Base-by-base conservation (phyloP, 2,329 filamentous ascomycete genomes). In the Clarireedia hainanense region DNA sequence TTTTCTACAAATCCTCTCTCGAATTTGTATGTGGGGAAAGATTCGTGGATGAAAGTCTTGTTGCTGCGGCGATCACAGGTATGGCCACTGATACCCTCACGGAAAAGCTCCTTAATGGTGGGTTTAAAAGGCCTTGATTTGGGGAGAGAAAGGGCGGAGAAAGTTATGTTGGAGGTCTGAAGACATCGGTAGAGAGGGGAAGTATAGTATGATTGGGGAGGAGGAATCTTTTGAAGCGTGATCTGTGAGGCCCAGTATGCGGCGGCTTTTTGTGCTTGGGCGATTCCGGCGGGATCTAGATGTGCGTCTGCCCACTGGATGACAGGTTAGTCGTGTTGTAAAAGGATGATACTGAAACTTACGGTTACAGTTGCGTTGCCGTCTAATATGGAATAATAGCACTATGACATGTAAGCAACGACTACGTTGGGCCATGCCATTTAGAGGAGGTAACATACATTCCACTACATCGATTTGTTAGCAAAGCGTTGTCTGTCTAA, bases 31-130 rank as follows among this genome's bases (percentile, higher is more conserved):
- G 61, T 66, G 0, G 81, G 82, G 49, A 81, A 80, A 4, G 75
- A 71, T 2, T 70, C 59, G 15, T 71, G 69, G 58, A 88, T 83
- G 57, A 76, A 75, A 0, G 76, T 74, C 63, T 75, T 78, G 62
- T 70, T 78, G 23, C 77, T 78, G 9, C 85, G 75, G 30, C 79
- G 76, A 69, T 89, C 83, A 66, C 86, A 89, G 0, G 84, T 87
- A 65, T 88, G 85, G 43, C 83, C 79, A 53, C 78, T 82, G 55
- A 88, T 80, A 2, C 80, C 79, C 68, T 89, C 86, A 30, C 85
- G 76, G 60, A 88, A 73, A 37, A 78, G 67, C 63, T 88, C 85
- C 69, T 86, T 88, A 58, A 88, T 71, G 1, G 74, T 72, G 0
- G 84, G 85, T 2, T 69, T 68, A 61, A 86, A 88, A 0, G 76